Evolutionary conservation across 805 yeast genomes (phyloP), one percentile per base, ranked within the genome.

Genomic region (Candida awuae): DNA sequence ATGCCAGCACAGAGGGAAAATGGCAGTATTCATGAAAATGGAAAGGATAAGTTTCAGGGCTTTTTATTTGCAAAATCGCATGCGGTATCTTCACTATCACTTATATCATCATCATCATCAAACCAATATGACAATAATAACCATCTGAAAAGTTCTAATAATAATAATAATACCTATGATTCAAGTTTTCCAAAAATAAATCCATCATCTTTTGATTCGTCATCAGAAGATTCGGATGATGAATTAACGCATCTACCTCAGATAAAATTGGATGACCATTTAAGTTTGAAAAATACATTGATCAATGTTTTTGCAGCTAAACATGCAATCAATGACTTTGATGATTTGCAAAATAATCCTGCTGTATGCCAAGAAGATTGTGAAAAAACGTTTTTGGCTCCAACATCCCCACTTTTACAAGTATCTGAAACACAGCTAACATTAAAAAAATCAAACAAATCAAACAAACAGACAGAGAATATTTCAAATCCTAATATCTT

Each of bases 401-500:
- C 23, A 21, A 13, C 13, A 21, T 28, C 25, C 8, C 19, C 26
- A 25, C 8, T 15, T 22, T 16, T 20, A 9, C n/a, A n/a, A n/a
- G n/a, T n/a, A n/a, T n/a, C n/a, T 9, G 21, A 9, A 21, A 15
- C 15, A 16, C 14, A n/a, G 12, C n/a, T 22, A 25, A 20, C 12
- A 14, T 5, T 16, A 10, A n/a, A 25, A 34, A 15, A 15, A 7
- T 15, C 23, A 9, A 10, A n/a, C n/a, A 21, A 7, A 15, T 27
- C 18, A 10, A 6, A 32, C 14, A 22, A 16, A 26, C 32, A 8
- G 26, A 4, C 32, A 25, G 14, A 17, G 14, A 20, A 27, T 29
- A 17, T 13, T 15, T 13, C 38, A 7, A 38, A 22, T 18, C 42
- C 47, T 17, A 38, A 39, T 26, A 51, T 59, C 29, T 60, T 59